These are phyloP conservation scores for Coelastrella sp. DNA, from an alignment of 139 green algal genomes.

Conservation along the genomic window DNA sequence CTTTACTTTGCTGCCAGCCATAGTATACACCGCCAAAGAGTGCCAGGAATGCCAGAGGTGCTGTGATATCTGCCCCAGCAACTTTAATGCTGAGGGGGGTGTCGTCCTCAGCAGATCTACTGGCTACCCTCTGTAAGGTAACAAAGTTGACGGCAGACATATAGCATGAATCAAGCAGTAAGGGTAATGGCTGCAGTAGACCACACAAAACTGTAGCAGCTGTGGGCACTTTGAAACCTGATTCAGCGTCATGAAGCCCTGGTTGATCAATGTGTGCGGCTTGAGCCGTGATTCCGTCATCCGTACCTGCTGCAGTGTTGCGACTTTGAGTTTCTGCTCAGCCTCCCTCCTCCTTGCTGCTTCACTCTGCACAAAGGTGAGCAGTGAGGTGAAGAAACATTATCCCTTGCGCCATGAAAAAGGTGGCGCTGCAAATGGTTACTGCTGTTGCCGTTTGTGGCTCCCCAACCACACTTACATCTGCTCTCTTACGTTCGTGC, in stretches of 20 bases:
- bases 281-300: no score
- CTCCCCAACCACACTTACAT: no score
- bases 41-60: conserved; percentile 32
- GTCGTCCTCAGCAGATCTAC: conserved; percentile 14
- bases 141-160: no score
- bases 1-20: background rate
- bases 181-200: no score
- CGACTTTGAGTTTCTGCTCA: conserved; percentile 31
- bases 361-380: conserved; percentile 15
- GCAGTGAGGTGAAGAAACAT: no score
- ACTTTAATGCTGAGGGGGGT: conserved; percentile 23
- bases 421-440: background rate
- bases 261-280: no score
- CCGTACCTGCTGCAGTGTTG: conserved; percentile 27
- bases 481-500: conserved; percentile 19
- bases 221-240: no score
- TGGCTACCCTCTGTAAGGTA: background rate
- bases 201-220: no score
- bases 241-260: no score
- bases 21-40: conserved; percentile 27
- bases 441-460: no score
- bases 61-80: conserved; percentile 39
- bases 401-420: no score
- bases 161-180: no score
- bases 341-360: background rate